Evolutionary conservation across 2,329 filamentous ascomycete species (phyloP).

Genomic region (Stemphylium vesicarium): DNA sequence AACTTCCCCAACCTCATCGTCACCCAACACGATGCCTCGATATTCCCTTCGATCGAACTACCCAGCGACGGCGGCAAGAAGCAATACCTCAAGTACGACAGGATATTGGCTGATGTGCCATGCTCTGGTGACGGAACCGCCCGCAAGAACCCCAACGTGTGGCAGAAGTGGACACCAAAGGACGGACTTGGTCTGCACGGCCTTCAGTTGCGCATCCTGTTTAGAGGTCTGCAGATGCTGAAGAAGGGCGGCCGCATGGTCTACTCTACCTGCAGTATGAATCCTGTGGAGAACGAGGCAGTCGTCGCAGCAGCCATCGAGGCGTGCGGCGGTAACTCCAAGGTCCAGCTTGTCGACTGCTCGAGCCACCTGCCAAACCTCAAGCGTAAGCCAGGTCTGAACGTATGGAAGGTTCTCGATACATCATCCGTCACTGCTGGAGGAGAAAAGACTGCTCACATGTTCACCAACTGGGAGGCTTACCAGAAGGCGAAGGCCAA

Average conservation of each 20-base stretch:
- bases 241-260: constrained; percentile 94
- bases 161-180: constrained; percentile 91
- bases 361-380: constrained; percentile 77
- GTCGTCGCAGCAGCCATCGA: constrained; percentile 88
- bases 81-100: constrained; percentile 92
- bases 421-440: constrained; percentile 34
- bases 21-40: constrained; percentile 95
- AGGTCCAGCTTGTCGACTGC: constrained; percentile 85
- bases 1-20: constrained; percentile 97
- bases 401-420: constrained; percentile 82
- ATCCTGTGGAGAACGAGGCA: constrained; percentile 95
- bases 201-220: constrained; percentile 87
- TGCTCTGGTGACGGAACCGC: constrained; percentile 95
- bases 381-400: constrained; percentile 77
- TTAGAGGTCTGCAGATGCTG: constrained; percentile 91
- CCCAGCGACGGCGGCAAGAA: constrained; percentile 64
- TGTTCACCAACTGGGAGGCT: constrained; percentile 83
- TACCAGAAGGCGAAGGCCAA: constrained; percentile 73
- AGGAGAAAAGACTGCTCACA: constrained; percentile 73
- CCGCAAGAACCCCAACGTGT: constrained; percentile 91
- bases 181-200: constrained; percentile 86
- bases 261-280: constrained; percentile 99
- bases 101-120: constrained; percentile 94
- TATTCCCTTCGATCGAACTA: constrained; percentile 93
- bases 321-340: constrained; percentile 81